Percentiles rank a stretch among this genome's conserved stretches.
phyloP scores from a whole-genome alignment of 352 stramenopile genomes.

The Pythium aquatile region DNA sequence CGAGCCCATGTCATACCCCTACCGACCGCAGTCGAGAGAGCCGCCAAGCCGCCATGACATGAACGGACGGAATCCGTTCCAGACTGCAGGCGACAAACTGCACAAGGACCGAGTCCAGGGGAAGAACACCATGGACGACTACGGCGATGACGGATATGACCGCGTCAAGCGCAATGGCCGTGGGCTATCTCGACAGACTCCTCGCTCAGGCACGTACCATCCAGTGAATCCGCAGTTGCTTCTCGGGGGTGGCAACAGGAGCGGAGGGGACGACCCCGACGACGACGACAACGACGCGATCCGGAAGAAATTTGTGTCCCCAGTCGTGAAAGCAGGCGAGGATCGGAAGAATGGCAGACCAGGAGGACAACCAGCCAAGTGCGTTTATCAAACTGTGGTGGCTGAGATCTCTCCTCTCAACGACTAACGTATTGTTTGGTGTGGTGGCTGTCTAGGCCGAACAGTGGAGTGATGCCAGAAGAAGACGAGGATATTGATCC shows the following conservation, averaged over 20 bases:
- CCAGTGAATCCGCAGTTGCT: constrained; percentile 76
- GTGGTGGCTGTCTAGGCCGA: background rate
- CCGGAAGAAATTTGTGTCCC: constrained; percentile 76
- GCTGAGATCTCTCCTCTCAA: background rate
- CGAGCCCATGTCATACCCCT: constrained; percentile 11
- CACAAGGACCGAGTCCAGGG: constrained; percentile 24
- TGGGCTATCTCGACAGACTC: constrained; percentile 18
- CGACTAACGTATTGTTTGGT: background rate
- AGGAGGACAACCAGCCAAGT: constrained; percentile 21
- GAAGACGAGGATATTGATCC: constrained; percentile 91
- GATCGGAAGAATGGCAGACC: constrained; percentile 21
- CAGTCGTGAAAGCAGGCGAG: constrained; percentile 34
- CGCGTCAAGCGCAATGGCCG: constrained; percentile 29
- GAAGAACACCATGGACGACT: constrained; percentile 32
- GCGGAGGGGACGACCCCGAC: constrained; percentile 27
- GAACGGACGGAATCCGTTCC: constrained; percentile 51
- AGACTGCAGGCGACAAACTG: constrained; percentile 68
- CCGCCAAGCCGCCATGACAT: background rate
- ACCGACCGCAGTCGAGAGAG: constrained; percentile 2
- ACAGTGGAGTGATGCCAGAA: constrained; percentile 24
- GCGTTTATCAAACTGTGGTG: background rate
- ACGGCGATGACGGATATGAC: constrained; percentile 33
- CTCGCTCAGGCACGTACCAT: constrained; percentile 54
- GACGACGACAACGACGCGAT: constrained; percentile 33
- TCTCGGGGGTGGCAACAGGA: constrained; percentile 34